phyloP scores from a whole-genome alignment of 2,329 filamentous ascomycete species.

The Ustilaginoidea virens region DNA sequence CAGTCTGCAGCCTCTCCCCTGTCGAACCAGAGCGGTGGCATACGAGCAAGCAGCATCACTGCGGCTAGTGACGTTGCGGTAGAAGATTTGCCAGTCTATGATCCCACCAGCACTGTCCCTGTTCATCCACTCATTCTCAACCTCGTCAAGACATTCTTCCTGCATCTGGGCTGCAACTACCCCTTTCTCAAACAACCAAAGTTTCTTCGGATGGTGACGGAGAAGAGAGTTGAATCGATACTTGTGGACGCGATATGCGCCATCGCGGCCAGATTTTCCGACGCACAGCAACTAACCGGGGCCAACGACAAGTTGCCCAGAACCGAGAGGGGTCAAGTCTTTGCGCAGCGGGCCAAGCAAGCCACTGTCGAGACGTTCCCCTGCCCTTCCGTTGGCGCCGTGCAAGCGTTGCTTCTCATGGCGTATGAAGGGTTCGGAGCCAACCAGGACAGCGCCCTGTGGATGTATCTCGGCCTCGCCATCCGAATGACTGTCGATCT shows the following conservation, averaged over 20 bases:
- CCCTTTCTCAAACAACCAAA: slow-evolving; percentile 62
- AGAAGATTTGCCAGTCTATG: slow-evolving; percentile 57
- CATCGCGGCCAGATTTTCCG: slow-evolving; percentile 66
- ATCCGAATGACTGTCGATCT: slow-evolving; percentile 73
- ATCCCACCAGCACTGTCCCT: slow-evolving; percentile 52
- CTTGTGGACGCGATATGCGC: slow-evolving; percentile 78
- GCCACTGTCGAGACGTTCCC: slow-evolving; percentile 71
- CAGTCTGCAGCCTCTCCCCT: slow-evolving; percentile 37
- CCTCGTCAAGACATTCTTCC: slow-evolving; percentile 68
- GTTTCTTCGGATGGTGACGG: slow-evolving; percentile 60
- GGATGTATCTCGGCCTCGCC: slow-evolving; percentile 84
- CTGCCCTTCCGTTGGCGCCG: slow-evolving; percentile 67
- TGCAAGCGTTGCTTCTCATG: slow-evolving; percentile 70
- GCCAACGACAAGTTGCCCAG: slow-evolving; percentile 31
- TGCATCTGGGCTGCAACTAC: slow-evolving; percentile 71
- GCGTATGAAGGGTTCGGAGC: slow-evolving; percentile 84
- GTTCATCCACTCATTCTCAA: slow-evolving; percentile 62
- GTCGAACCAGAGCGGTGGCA: slow-evolving; percentile 20
- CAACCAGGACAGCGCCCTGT: slow-evolving; percentile 75
- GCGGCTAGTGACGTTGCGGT: slow-evolving; percentile 26
- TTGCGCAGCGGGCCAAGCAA: slow-evolving; percentile 70
- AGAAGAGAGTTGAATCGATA: slow-evolving; percentile 71
- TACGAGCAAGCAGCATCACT: slow-evolving; percentile 22
- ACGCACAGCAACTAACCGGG: slow-evolving; percentile 32
- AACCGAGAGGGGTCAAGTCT: slow-evolving; percentile 61